Evolutionary conservation across 345 rosid species (phyloP).

Genomic region (Linum trigynum): DNA sequence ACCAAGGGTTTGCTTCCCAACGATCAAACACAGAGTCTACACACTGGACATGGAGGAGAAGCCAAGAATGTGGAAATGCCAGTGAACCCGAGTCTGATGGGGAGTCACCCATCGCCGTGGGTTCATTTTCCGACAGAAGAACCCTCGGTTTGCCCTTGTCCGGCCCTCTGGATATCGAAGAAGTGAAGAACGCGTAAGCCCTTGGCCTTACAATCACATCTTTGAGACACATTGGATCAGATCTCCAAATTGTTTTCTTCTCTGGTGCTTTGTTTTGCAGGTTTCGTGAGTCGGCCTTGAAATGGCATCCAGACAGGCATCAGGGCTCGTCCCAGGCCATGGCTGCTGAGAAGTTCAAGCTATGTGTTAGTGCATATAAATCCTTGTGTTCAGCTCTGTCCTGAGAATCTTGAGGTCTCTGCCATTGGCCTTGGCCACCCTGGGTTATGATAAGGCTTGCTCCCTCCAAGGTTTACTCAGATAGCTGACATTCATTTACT

Average conservation of each 20-base stretch:
- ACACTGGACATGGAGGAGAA: constrained; percentile 26
- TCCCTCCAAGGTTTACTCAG: too few species aligned
- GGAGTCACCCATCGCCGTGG: constrained; percentile 24
- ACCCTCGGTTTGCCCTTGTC: constrained; percentile 54
- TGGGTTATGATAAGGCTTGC: not conserved
- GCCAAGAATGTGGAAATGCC: constrained; percentile 29
- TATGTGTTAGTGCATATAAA: constrained; percentile 68
- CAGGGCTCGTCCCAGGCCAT: constrained; percentile 60
- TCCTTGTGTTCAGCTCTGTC: constrained; percentile 57
- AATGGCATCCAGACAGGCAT: constrained; percentile 95
- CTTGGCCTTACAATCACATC: not conserved
- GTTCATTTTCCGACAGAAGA: constrained; percentile 53
- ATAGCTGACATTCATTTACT: too few species aligned
- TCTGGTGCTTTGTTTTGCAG: constrained; percentile 29
- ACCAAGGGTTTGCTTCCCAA: constrained; percentile 18
- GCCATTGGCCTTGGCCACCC: not conserved
- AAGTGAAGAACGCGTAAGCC: constrained; percentile 78
- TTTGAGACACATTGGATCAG: not conserved
- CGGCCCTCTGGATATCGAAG: constrained; percentile 57
- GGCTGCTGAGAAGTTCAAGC: constrained; percentile 85
- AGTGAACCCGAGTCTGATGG: constrained; percentile 39
- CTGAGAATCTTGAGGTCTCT: not conserved
- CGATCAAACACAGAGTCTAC: constrained; percentile 33
- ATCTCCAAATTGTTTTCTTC: not conserved
- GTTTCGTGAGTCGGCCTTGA: constrained; percentile 59